phyloP scores from a whole-genome alignment of 495 filamentous ascomycete genomes.

The Platismatia glauca region DNA sequence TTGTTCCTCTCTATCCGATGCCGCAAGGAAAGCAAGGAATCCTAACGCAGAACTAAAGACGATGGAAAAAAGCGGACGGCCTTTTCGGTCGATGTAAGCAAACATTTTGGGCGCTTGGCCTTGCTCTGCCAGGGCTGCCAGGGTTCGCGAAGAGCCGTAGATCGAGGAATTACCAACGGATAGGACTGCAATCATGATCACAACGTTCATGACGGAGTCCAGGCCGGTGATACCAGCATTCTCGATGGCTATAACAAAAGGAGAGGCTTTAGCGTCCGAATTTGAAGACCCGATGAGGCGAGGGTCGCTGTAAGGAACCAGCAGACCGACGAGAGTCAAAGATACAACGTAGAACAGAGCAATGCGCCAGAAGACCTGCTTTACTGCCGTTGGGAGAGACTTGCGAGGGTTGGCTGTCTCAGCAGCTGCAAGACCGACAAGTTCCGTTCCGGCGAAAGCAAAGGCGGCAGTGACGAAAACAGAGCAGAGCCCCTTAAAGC shows the following conservation, averaged over 20 bases:
- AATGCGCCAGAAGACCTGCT: constrained; percentile 38
- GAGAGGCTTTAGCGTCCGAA: constrained; percentile 65
- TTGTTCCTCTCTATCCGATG: constrained; percentile 49
- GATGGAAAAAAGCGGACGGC: constrained; percentile 71
- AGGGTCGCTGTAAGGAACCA: constrained; percentile 57
- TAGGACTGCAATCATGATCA: constrained; percentile 80
- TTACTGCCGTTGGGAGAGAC: constrained; percentile 36
- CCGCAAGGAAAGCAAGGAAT: constrained; percentile 70
- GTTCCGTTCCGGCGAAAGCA: constrained; percentile 83
- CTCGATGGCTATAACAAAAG: constrained; percentile 82
- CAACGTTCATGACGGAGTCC: constrained; percentile 79
- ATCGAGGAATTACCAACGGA: constrained; percentile 83
- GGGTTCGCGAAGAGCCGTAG: constrained; percentile 78
- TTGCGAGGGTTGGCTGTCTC: constrained; percentile 38
- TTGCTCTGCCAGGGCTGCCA: constrained; percentile 80
- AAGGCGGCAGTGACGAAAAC: constrained; percentile 92
- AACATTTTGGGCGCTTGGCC: constrained; percentile 69
- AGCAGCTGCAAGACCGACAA: constrained; percentile 57
- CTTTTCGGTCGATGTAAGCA: constrained; percentile 74
- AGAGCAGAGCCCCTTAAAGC: constrained; percentile 89
- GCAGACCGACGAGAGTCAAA: constrained; percentile 50
- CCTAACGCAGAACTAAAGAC: constrained; percentile 58
- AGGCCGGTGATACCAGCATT: constrained; percentile 68
- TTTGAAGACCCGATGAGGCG: constrained; percentile 49
- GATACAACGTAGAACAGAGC: constrained; percentile 39